phyloP scores from a whole-genome alignment of 2,329 filamentous ascomycete species.

The Pseudomassariella vexata region DNA sequence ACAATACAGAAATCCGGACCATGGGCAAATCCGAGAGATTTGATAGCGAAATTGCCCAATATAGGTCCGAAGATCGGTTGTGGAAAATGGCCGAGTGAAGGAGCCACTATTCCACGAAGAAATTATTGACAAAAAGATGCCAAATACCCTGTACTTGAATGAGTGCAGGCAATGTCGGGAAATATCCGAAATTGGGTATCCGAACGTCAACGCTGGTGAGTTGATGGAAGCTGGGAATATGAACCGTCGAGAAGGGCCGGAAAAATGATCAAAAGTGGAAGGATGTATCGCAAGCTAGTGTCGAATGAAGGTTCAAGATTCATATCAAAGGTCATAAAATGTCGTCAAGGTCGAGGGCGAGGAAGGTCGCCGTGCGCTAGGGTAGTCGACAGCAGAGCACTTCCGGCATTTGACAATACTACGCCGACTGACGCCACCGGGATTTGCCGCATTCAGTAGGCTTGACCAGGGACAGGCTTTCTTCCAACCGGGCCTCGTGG shows the following conservation, averaged over 20 bases:
- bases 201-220: not conserved
- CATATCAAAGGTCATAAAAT: conserved; percentile 21
- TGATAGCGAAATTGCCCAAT: too few relatives aligned
- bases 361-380: conserved; percentile 10
- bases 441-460: conserved; percentile 27
- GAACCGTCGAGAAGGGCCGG: not conserved
- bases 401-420: conserved; percentile 1
- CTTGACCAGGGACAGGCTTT: conserved; percentile 53
- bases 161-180: not conserved
- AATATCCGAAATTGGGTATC: not conserved
- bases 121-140: conserved; percentile 6
- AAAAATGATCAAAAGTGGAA: conserved; percentile 3
- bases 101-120: too few relatives aligned
- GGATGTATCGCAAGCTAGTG: conserved; percentile 24
- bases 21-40: too few relatives aligned
- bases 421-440: not conserved
- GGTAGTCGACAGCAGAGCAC: not conserved
- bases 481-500: conserved; percentile 39
- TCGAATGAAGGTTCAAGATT: conserved; percentile 25
- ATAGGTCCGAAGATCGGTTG: too few relatives aligned
- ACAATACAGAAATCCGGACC: too few relatives aligned
- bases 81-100: too few relatives aligned
- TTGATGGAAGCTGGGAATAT: not conserved
- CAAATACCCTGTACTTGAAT: not conserved
- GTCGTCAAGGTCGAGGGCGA: conserved; percentile 15